Evolutionary conservation across 2,329 filamentous ascomycete genomes (phyloP).

Genomic region (Colletotrichum lupini): DNA sequence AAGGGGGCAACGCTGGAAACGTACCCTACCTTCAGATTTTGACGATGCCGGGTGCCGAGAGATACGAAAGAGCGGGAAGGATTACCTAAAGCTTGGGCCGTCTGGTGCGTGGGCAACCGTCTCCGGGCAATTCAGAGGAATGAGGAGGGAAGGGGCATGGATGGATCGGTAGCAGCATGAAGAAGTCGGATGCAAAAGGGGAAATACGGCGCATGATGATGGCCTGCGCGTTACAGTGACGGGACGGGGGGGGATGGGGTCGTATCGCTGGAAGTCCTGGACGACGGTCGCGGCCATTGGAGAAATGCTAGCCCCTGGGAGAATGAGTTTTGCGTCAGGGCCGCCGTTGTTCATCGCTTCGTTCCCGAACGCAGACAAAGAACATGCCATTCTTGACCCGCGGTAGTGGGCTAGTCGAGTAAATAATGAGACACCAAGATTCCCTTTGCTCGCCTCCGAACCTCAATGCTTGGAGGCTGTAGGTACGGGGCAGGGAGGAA

Average conservation of each 20-base stretch:
- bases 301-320: background rate
- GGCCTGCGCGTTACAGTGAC: background rate
- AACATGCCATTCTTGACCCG: constrained; percentile 2
- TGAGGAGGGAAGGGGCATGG: background rate
- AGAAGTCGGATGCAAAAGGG: background rate
- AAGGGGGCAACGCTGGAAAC: background rate
- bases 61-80: background rate
- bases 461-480: too few species aligned
- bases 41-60: constrained; percentile 3
- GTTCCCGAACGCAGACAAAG: constrained; percentile 15
- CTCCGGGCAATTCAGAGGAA: background rate
- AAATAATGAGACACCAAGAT: background rate
- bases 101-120: background rate
- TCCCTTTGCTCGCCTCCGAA: background rate
- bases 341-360: background rate
- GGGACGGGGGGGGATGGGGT: too few species aligned
- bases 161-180: background rate
- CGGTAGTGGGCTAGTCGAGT: background rate
- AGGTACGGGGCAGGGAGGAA: background rate
- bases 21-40: background rate
- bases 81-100: background rate
- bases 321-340: background rate
- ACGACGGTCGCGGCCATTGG: background rate
- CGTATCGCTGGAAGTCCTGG: background rate
- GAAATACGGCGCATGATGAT: background rate